Evolutionary conservation across 805 yeast genomes (phyloP).

Genomic region (Tetrapisispora arboricola): DNA sequence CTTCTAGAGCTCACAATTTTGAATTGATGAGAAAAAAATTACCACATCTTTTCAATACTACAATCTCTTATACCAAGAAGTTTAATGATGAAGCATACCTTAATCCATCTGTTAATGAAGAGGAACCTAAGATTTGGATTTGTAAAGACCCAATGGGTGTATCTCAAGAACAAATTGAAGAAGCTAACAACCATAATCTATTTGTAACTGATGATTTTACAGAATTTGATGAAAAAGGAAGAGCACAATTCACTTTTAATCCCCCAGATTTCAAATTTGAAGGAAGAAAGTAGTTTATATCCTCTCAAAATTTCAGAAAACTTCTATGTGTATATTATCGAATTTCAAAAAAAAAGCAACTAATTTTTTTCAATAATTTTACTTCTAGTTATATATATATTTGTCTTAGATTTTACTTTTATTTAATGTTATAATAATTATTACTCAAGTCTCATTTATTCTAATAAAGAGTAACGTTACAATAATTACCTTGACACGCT

Average conservation of each 20-base stretch:
- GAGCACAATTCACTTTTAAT: constrained; percentile 43
- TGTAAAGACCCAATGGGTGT: constrained; percentile 61
- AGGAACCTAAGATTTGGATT: constrained; percentile 56
- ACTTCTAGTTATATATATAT: no score
- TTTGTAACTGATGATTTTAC: constrained; percentile 51
- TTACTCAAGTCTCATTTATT: no score
- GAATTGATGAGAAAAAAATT: constrained; percentile 32
- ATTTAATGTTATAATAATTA: no score
- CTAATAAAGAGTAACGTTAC: no score
- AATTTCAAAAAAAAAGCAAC: no score
- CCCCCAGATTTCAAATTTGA: constrained; percentile 56
- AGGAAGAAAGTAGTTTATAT: constrained; percentile 11
- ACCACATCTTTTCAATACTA: constrained; percentile 28
- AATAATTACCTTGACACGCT: no score
- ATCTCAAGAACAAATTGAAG: constrained; percentile 45
- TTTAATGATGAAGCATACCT: constrained; percentile 26
- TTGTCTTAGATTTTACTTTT: no score
- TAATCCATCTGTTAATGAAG: constrained; percentile 22
- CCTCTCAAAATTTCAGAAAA: no score
- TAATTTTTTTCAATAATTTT: no score
- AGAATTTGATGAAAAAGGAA: constrained; percentile 46
- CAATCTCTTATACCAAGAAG: constrained; percentile 25
- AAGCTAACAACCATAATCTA: constrained; percentile 43
- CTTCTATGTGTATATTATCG: no score
- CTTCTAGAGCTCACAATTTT: constrained; percentile 37